Evolutionary conservation across 1,284 basidiomycete species (phyloP).

Genomic region (Rhodotorula sp.): DNA sequence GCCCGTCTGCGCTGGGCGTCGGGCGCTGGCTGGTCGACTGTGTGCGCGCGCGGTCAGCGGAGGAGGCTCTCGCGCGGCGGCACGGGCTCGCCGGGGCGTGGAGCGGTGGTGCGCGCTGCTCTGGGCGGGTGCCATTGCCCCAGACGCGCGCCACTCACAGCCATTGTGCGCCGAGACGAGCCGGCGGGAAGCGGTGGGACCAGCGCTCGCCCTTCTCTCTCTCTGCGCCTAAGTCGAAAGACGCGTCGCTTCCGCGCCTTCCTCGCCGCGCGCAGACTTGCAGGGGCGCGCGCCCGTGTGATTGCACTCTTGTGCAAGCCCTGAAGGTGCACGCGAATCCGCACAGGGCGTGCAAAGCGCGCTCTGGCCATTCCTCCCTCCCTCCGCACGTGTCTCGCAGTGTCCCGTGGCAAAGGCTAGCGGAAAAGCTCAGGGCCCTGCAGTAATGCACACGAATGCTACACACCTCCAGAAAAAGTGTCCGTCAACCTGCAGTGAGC

Average conservation of each 20-base stretch:
- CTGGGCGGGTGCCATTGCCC: not conserved
- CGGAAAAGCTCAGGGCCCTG: too few species aligned
- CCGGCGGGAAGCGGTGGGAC: too few species aligned
- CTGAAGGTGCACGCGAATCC: too few species aligned
- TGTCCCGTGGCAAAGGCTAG: not conserved
- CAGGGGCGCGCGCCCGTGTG: too few species aligned
- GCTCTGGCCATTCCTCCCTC: too few species aligned
- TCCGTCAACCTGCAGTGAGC: not conserved
- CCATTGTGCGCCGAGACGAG: not conserved
- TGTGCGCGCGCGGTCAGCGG: not conserved
- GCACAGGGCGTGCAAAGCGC: too few species aligned
- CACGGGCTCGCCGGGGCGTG: too few species aligned
- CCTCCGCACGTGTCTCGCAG: not conserved
- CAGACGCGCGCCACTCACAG: not conserved
- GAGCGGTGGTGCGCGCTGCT: not conserved
- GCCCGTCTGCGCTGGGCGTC: slow-evolving; percentile 2
- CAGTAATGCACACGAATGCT: not conserved
- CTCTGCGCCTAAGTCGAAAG: too few species aligned
- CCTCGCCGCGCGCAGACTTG: too few species aligned
- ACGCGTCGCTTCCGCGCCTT: too few species aligned
- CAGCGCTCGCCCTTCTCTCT: too few species aligned
- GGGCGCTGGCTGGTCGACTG: slow-evolving; percentile 13
- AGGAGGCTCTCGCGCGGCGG: not conserved
- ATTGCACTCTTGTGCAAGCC: too few species aligned
- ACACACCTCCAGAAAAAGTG: not conserved